A percentile compares a stretch with the other conserved stretches of the same genome.
Conservation (phyloP, 2,329 filamentous ascomycete genomes). For the Aureobasidium melanogenum region DNA sequence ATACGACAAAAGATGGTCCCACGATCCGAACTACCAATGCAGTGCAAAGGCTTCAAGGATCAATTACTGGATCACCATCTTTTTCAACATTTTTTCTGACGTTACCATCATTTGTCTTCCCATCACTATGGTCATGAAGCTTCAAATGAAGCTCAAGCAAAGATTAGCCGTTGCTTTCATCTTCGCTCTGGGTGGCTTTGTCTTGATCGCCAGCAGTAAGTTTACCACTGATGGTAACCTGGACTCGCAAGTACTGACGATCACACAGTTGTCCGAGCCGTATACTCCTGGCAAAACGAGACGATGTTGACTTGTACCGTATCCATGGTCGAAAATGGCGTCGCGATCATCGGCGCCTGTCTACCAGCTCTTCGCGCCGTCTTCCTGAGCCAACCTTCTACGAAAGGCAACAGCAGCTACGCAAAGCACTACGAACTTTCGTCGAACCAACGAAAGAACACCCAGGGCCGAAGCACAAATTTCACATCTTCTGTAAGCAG, state of each 20-base stretch:
- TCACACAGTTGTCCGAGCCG: neutral
- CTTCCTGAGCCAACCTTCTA: neutral
- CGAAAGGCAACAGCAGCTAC: neutral
- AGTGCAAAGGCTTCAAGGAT: slow-evolving; percentile 1
- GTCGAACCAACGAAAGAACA: neutral
- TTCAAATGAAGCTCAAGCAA: slow-evolving; percentile 7
- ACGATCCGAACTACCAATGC: neutral
- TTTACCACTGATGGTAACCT: neutral
- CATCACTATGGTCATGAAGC: slow-evolving; percentile 9
- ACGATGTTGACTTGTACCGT: slow-evolving; percentile 10
- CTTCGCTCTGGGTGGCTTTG: slow-evolving; percentile 3
- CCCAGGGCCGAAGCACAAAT: neutral
- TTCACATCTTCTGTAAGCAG: neutral
- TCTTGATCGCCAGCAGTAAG: slow-evolving; percentile 9
- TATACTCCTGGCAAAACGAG: slow-evolving; percentile 4
- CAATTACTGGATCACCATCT: slow-evolving; percentile 9
- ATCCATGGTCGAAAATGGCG: slow-evolving; percentile 5
- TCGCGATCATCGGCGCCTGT: slow-evolving; percentile 10
- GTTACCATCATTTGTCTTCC: slow-evolving; percentile 7
- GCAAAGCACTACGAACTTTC: slow-evolving; percentile 8
- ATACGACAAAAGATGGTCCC: slow-evolving; percentile 5
- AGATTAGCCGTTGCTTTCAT: neutral
- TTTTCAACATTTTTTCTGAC: slow-evolving; percentile 10
- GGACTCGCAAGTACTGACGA: neutral
- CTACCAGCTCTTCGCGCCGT: slow-evolving; percentile 3